Base-by-base conservation (phyloP, 129 eudicot genomes). In the Saposhnikovia divaricata region DNA sequence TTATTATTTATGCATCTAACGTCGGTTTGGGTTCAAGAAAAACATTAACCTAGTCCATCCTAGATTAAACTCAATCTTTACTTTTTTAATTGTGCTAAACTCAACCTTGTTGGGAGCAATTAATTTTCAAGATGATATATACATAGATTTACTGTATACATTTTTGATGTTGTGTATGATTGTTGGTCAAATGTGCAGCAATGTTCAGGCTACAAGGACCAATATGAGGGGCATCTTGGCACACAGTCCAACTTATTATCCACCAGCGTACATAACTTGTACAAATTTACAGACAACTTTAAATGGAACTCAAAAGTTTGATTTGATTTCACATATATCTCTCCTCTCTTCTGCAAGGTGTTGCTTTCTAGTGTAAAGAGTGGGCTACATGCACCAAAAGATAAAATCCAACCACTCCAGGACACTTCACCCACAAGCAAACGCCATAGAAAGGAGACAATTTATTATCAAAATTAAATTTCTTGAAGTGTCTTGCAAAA, bases 141-240 rank as follows among this genome's bases (percentile, higher is more conserved):
- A 61, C 14, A 51, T 51, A 51, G n/a, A 51, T 72, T 27, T 6
- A 10, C 19, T 68, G 10, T 37, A 16, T 71, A 4, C 16, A 38
- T 39, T 37, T 16, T 39, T 71, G 25, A 23, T 16, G 11, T 39
- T 9, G 50, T 42, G 53, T 43, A 73, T 73, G 19, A 44, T 74
- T 74, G 48, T 39, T 44, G 50, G 50, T 74, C 77, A 74, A 44
- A 43, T 74, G 48, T 74, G 77, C 77, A 72, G 76, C 77, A 43
- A 42, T 43, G 53, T 14, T 73, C 77, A 42, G 77, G 44, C 77
- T 10, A 43, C 50, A 72, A 72, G 75, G 47, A 72, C 16, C 13
- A 42, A 42, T 13, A 19, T 42, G 51, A 21, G 48, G 53, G 53
- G 53, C 38, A 44, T 73, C 48, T 43, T 23, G 53, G 53, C 37